phyloP scores from a whole-genome alignment of 2,329 filamentous ascomycete genomes.

The Drechslera avenae region DNA sequence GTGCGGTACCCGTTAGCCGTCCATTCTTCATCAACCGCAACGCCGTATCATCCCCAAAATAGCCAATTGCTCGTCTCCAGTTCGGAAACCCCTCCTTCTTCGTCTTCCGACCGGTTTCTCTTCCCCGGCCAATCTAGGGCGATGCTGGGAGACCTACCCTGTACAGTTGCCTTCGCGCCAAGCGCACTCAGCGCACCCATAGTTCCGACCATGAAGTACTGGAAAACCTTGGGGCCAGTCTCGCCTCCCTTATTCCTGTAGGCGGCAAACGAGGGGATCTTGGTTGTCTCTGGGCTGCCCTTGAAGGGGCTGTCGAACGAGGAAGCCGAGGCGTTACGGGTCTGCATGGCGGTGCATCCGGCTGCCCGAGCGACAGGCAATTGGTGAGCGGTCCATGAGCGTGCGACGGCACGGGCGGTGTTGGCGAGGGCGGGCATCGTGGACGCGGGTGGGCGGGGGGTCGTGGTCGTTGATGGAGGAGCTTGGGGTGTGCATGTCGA shows the following conservation, averaged over 20 bases:
- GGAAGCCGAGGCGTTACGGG: slow-evolving; percentile 51
- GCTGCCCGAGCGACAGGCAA: slow-evolving; percentile 55
- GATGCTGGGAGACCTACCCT: slow-evolving; percentile 69
- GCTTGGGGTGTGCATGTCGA: slow-evolving; percentile 29
- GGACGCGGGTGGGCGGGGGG: slow-evolving; percentile 39
- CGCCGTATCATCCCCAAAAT: slow-evolving; percentile 36
- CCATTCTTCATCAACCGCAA: slow-evolving; percentile 30
- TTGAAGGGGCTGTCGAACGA: slow-evolving; percentile 63
- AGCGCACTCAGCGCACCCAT: slow-evolving; percentile 91
- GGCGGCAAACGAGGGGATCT: slow-evolving; percentile 87
- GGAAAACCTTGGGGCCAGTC: slow-evolving; percentile 82
- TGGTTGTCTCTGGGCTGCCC: slow-evolving; percentile 57
- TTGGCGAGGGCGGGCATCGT: slow-evolving; percentile 57
- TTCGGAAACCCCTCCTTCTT: background rate
- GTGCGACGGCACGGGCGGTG: slow-evolving; percentile 54
- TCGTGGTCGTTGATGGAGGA: slow-evolving; percentile 28
- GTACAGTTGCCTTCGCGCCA: slow-evolving; percentile 95
- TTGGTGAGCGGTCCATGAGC: slow-evolving; percentile 54
- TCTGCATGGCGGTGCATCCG: slow-evolving; percentile 52
- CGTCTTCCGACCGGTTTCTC: slow-evolving; percentile 7
- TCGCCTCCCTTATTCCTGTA: slow-evolving; percentile 75
- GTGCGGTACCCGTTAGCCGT: slow-evolving; percentile 37
- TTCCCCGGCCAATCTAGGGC: slow-evolving; percentile 15
- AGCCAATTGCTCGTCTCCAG: slow-evolving; percentile 36
- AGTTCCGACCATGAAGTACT: slow-evolving; percentile 98